These are phyloP conservation scores for Vanilla planifolia DNA, from an alignment of 106 monocot species.

Conservation along the genomic window DNA sequence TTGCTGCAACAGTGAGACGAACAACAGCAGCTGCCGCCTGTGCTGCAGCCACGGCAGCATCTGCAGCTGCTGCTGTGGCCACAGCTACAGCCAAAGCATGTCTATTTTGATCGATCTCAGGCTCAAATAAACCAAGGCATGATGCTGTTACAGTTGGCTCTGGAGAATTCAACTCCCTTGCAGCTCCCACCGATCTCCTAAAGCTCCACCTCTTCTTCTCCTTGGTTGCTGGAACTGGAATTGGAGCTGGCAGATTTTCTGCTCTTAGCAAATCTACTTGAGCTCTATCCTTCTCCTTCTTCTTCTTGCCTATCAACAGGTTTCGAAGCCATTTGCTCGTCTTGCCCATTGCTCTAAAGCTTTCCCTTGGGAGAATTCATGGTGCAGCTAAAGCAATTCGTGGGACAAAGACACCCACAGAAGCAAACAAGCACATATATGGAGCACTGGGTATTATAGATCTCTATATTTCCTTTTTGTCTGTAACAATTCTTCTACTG, in stretches of 20 bases:
- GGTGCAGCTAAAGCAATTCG: neutral
- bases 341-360: conserved; percentile 31
- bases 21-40: conserved; percentile 52
- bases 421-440: too few relatives aligned
- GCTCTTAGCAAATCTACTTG: neutral
- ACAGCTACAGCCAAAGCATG: conserved; percentile 33
- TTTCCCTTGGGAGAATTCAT: neutral
- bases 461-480: neutral
- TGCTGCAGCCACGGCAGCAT: conserved; percentile 46
- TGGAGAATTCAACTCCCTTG: conserved; percentile 12
- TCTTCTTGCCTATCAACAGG: conserved; percentile 45
- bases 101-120: conserved; percentile 17
- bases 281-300: conserved; percentile 23
- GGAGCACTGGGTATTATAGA: too few relatives aligned
- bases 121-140: conserved; percentile 10
- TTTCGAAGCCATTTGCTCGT: conserved; percentile 42
- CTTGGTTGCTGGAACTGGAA: conserved; percentile 12
- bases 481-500: neutral
- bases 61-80: conserved; percentile 39
- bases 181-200: conserved; percentile 11
- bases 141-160: conserved; percentile 1
- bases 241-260: neutral
- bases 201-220: conserved; percentile 75
- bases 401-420: too few relatives aligned
- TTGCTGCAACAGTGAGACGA: conserved; percentile 9